These are phyloP conservation scores for Zymoseptoria tritici DNA, from an alignment of 2,329 filamentous ascomycete genomes.

Conservation along the genomic window DNA sequence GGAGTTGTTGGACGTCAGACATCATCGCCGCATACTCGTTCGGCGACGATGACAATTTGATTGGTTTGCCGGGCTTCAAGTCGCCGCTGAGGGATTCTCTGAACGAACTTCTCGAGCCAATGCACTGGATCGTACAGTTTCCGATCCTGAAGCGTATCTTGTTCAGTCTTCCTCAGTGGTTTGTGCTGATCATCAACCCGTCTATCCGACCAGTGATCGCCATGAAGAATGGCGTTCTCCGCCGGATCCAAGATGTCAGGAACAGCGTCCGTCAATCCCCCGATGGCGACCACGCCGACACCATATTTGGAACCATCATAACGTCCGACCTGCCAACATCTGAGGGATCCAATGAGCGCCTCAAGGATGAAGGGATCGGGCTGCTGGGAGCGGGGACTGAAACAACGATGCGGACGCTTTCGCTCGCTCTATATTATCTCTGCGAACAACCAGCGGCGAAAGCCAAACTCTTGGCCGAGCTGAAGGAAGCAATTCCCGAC, in stretches of 20 bases:
- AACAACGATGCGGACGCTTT: constrained; percentile 37
- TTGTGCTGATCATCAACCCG: neutral
- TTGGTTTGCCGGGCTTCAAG: neutral
- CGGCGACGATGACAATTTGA: neutral
- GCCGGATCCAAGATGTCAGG: neutral
- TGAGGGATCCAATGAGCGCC: neutral
- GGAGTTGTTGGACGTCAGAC: neutral
- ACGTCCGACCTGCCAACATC: neutral
- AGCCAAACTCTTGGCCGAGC: constrained; percentile 32
- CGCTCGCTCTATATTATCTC: constrained; percentile 36
- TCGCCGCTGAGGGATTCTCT: neutral
- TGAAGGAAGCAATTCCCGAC: constrained; percentile 17
- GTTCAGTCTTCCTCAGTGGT: neutral
- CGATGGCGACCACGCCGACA: neutral
- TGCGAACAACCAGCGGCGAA: constrained; percentile 29
- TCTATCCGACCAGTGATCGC: neutral
- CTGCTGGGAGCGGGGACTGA: constrained; percentile 42
- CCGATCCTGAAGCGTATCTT: neutral
- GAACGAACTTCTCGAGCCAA: neutral
- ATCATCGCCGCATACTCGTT: neutral
- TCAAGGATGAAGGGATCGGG: constrained; percentile 32
- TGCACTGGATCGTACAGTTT: constrained; percentile 1
- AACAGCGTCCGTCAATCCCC: neutral
- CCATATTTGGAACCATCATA: neutral
- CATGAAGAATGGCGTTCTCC: neutral